Conservation (phyloP, 305 asterid genomes). For the Plantago rigida region DNA sequence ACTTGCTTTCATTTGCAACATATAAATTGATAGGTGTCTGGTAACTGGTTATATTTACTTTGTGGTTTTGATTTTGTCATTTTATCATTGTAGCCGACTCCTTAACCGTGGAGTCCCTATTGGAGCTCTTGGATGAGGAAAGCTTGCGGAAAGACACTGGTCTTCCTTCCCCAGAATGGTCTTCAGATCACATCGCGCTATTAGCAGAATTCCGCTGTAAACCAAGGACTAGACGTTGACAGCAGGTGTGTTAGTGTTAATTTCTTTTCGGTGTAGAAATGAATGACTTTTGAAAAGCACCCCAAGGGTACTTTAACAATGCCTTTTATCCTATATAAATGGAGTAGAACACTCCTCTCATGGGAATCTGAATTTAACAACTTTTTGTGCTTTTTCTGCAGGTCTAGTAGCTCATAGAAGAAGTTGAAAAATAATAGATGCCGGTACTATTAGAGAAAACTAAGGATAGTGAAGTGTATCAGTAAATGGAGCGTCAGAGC, state of each 20-base stretch:
- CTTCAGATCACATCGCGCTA: slow-evolving; percentile 93
- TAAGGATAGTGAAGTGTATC: slow-evolving; percentile 35
- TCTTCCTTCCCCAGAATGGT: slow-evolving; percentile 97
- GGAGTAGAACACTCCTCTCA: too few relatives aligned
- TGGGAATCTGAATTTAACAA: not conserved
- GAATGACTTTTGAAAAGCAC: too few relatives aligned
- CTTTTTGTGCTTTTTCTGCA: slow-evolving; percentile 2
- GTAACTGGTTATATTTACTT: not conserved
- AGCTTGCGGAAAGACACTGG: slow-evolving; percentile 85
- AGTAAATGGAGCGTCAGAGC: slow-evolving; percentile 23
- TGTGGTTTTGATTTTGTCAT: slow-evolving; percentile 6
- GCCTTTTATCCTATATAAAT: too few relatives aligned
- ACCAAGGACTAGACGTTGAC: slow-evolving; percentile 62
- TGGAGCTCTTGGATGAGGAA: slow-evolving; percentile 95
- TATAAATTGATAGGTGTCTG: slow-evolving; percentile 1
- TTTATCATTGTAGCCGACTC: slow-evolving; percentile 61
- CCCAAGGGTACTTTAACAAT: too few relatives aligned
- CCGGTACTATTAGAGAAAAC: not conserved
- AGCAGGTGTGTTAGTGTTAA: slow-evolving; percentile 31
- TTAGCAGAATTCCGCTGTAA: slow-evolving; percentile 88
- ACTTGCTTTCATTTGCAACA: not conserved
- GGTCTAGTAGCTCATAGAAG: slow-evolving; percentile 6
- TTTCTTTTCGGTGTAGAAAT: slow-evolving; percentile 1
- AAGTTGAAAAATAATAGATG: not conserved
- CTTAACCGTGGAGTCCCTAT: slow-evolving; percentile 74